phyloP scores from a whole-genome alignment of 768 basidiomycete genomes.

The Lentinula boryana region DNA sequence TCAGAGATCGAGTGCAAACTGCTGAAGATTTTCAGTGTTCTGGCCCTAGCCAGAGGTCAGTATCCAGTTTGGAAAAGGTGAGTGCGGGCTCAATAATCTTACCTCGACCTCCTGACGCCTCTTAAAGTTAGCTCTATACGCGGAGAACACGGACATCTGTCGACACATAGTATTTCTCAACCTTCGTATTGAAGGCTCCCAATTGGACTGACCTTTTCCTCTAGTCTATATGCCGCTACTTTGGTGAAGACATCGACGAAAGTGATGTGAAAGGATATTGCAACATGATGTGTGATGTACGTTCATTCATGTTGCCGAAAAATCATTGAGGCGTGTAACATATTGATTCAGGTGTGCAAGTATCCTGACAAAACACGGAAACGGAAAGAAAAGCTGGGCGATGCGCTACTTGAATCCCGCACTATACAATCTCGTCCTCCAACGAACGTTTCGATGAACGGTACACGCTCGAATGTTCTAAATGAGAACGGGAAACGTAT shows the following conservation, averaged over 20 bases:
- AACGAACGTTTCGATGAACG: background rate
- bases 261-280: constrained; percentile 52
- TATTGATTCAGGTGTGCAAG: constrained; percentile 59
- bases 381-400: constrained; percentile 38
- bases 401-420: constrained; percentile 29
- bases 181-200: background rate
- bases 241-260: constrained; percentile 62
- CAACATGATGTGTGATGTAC: constrained; percentile 76
- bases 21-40: constrained; percentile 44
- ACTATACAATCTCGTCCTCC: constrained; percentile 13
- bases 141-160: constrained; percentile 55
- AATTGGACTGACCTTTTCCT: background rate
- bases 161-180: constrained; percentile 54
- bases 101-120: background rate
- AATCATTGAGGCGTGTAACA: background rate
- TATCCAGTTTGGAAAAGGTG: constrained; percentile 60
- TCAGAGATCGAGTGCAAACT: constrained; percentile 36
- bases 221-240: constrained; percentile 74
- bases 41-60: constrained; percentile 61
- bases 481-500: background rate
- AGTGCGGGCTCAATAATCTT: constrained; percentile 10
- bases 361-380: constrained; percentile 60
- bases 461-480: background rate
- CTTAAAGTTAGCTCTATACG: constrained; percentile 35
- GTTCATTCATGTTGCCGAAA: constrained; percentile 13